Evolutionary conservation across 2,329 filamentous ascomycete species (phyloP), one percentile per base, ranked within the genome.

Genomic region (Penicillium sclerotiorum): DNA sequence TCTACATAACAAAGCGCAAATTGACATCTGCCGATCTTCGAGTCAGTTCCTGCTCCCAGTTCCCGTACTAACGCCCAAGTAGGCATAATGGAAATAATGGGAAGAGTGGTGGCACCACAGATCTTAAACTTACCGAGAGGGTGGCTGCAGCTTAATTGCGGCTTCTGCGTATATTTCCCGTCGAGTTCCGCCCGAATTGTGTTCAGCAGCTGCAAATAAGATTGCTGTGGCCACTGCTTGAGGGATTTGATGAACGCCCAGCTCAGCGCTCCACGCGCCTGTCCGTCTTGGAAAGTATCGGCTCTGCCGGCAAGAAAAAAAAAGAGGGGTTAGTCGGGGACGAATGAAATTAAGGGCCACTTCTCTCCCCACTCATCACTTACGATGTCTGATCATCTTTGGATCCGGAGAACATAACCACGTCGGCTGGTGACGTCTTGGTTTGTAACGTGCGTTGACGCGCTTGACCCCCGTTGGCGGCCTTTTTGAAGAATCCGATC

Each of bases 351-450:
- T 18, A 23, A 35, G 15, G 18, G 39, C 23, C 21, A 9, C n/a
- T n/a, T 20, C 33, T 39, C 22, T 18, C 40, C 25, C 8, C 23
- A 23, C 30, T 8, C 22, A 21, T 9, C 35, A 64, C 68, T 58
- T 57, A 72, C 69, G 69, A 72, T 44, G 93, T 99, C 74, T 97
- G 94, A 50, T 87, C 85, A 67, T 97, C 94, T 73, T 96, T 97
- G 73, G 90, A 95, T 42, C 94, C 94, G 53, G 90, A 95, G 85
- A 92, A 96, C 89, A 96, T 95, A 67, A 97, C 84, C 32, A 99
- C 94, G 71, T 99, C 94, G 35, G 94, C 94, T 1, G 93, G 88
- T 33, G 88, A 94, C 3, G 94, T 97, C 75, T 95, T 95, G 27
- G 93, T 97, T 60, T 86, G 82, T 65, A 91, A 79, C 45, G 92